Base-by-base conservation (phyloP, 106 monocot species). In the Apostasia shenzhenica region DNA sequence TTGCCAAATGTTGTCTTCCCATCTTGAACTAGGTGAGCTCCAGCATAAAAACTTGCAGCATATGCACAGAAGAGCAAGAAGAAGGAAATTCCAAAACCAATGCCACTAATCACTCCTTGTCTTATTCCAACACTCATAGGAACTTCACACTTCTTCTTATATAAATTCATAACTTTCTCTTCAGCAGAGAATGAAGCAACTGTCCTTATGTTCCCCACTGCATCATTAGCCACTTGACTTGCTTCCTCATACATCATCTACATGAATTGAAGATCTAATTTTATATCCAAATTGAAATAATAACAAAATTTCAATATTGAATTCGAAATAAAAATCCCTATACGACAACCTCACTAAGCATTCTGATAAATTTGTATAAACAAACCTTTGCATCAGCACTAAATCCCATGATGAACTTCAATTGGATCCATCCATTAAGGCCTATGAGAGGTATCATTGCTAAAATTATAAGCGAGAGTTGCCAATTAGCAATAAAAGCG, bases 141-240 rank as follows among this genome's bases (percentile, higher is more conserved):
- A 12, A 64, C 81, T 72, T 81, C 72, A 45, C 81, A 81, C 62
- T 81, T 81, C 67, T 72, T 76, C 62, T 72, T 47, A 43, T 81
- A 81, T 2, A 81, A 52, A 9, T 67, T 72, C 71, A 81, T 61
- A 49, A 81, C 76, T 67, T 76, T 81, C 14, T 81, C 81, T 62
- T 81, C 81, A 55, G 76, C 81, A 3, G 76, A 81, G 47, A 81
- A 81, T 55, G 81, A 81, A 66, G 81, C 75, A 43, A 81, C 67
- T 1, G 67, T 67, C 41, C 74, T 74, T 41, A 74, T 74, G 45
- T 66, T 74, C 39, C 74, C 67, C 1, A 81, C 67, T 61, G 81
- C 81, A 72, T 81, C 81, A 67, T 71, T 81, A 47, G 81, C 81
- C 9, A 81, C 71, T 39, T 81, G 81, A 59, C 70, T 80, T 47